These are phyloP conservation scores for Quercus mongolica DNA, from an alignment of 306 rosid genomes.

Conservation along the genomic window DNA sequence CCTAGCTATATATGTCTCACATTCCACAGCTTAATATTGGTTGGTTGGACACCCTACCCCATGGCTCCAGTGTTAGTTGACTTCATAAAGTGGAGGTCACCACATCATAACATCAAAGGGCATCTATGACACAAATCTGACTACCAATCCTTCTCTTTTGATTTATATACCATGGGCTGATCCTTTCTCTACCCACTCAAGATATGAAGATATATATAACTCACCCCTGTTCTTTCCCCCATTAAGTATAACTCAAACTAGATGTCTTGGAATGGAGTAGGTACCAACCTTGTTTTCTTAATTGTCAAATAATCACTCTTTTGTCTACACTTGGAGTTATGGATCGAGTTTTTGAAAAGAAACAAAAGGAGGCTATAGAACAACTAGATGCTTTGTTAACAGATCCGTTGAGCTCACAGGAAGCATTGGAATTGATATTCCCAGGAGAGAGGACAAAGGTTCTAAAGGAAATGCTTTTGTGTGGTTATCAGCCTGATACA, in stretches of 20 bases:
- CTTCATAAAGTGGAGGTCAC: too few species aligned
- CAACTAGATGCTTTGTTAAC: constrained; percentile 25
- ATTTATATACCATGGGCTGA: too few species aligned
- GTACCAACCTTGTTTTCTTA: constrained; percentile 41
- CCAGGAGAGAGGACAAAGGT: constrained; percentile 25
- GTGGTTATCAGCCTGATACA: constrained; percentile 32
- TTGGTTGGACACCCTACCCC: too few species aligned
- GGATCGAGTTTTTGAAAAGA: constrained; percentile 15
- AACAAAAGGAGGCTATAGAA: constrained; percentile 21
- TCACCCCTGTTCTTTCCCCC: too few species aligned
- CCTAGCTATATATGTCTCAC: too few species aligned
- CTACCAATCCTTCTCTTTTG: too few species aligned
- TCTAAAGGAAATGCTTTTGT: constrained; percentile 31
- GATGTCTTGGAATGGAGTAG: constrained; percentile 42
- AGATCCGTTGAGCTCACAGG: constrained; percentile 26
- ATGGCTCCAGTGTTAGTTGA: too few species aligned
- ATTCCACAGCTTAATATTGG: too few species aligned
- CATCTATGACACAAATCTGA: background rate
- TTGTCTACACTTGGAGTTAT: constrained; percentile 33
- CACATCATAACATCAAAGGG: background rate
- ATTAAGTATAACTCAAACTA: background rate
- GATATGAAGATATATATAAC: too few species aligned
- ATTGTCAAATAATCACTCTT: constrained; percentile 38
- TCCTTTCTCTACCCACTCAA: too few species aligned
- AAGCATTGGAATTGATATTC: constrained; percentile 27